Conservation (phyloP, 2,329 filamentous ascomycete species). For the Didymella arachidicola region DNA sequence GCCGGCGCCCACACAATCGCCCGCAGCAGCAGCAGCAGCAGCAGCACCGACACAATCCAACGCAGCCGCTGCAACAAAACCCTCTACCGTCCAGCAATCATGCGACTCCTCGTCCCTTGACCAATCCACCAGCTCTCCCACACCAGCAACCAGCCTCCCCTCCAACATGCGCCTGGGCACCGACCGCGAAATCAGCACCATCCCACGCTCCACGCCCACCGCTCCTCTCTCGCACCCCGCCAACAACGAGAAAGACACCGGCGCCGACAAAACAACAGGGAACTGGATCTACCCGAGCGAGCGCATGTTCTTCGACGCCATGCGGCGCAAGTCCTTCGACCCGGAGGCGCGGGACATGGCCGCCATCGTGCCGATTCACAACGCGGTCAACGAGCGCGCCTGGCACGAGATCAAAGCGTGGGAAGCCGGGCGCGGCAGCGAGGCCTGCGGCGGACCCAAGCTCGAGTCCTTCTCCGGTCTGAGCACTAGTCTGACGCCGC, state of each 20-base stretch:
- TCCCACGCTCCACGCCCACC: conserved; percentile 43
- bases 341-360: conserved; percentile 78
- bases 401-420: conserved; percentile 92
- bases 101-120: conserved; percentile 52
- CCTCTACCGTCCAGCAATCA: conserved; percentile 36
- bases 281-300: conserved; percentile 99
- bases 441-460: conserved; percentile 78
- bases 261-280: conserved; percentile 71
- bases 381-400: conserved; percentile 95
- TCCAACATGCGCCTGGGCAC: conserved; percentile 46
- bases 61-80: conserved; percentile 22
- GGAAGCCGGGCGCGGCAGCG: conserved; percentile 72
- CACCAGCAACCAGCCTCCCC: conserved; percentile 31
- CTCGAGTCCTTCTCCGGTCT: conserved; percentile 83
- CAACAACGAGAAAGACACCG: conserved; percentile 76
- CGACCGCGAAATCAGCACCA: conserved; percentile 57
- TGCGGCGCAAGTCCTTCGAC: conserved; percentile 87
- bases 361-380: conserved; percentile 95
- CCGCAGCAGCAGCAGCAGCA: conserved; percentile 24
- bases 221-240: conserved; percentile 58
- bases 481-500: conserved; percentile 72
- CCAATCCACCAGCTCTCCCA: conserved; percentile 36
- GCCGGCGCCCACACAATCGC: conserved; percentile 3
- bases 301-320: conserved; percentile 97
- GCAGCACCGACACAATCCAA: conserved; percentile 27